Base-by-base conservation (phyloP, 805 yeast genomes). In the Blastobotrys chiropterorum region DNA sequence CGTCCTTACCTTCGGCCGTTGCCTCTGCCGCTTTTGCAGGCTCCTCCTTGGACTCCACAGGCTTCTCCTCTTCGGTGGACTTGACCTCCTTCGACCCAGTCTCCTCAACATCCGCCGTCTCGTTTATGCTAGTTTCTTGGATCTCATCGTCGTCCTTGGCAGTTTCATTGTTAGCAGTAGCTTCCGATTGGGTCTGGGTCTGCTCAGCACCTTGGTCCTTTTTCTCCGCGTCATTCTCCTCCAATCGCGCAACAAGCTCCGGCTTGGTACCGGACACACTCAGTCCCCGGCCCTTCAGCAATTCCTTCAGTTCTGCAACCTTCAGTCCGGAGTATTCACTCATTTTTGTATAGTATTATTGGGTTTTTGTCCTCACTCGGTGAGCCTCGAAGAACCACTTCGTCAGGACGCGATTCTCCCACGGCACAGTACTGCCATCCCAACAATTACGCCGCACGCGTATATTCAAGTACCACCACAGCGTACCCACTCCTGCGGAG, bases 301-400 rank as follows among this genome's bases (percentile, higher is more conserved):
- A 62, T 56, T 86, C 96, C 66, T 87, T 90, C 67, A 92, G 77
- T 72, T 90, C 96, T 16, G 84, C 82, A 48, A 90, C 97, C 50
- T 70, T 71, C 48, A 49, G 40, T 19, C 51, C 38, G 15, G 59
- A 17, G 46, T 59, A 60, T 30, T 53, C 60, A 20, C 56, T 38
- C 64, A 61, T 61, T 53, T n/a, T 49, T 16, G 41, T 26, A 4
- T 17, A 20, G 13, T 39, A n/a, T 39, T 39, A 26, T 11, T 26
- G 11, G 34, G 11, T 26, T 26, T 5, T 26, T 26, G 5, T 26
- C 34, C 34, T 26, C 34, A 11, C 34, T 26, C n/a, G n/a, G n/a
- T n/a, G n/a, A n/a, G n/a, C n/a, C n/a, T n/a, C n/a, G n/a, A n/a
- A n/a, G n/a, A n/a, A n/a, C n/a, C n/a, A n/a, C n/a, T n/a, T n/a